These are phyloP conservation scores for Marchantia paleacea DNA, from an alignment of 225 moss, liverwort and hornwort genomes.

Conservation along the genomic window DNA sequence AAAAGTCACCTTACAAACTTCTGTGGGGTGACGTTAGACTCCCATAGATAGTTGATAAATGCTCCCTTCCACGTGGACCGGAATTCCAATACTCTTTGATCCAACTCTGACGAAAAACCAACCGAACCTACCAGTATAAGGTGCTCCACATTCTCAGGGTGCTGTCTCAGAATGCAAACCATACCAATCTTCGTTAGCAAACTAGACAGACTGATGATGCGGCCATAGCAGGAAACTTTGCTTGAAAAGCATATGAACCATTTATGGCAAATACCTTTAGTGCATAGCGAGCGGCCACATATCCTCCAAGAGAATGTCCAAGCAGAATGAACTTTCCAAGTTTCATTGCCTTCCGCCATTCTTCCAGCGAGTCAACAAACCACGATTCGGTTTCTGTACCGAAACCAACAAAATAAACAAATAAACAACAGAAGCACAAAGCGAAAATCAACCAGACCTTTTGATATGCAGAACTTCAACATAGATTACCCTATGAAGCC, in stretches of 20 bases:
- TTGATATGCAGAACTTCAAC: neutral
- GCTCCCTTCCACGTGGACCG: constrained; percentile 74
- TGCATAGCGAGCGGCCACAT: constrained; percentile 86
- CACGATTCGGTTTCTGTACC: constrained; percentile 89
- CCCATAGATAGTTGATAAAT: constrained; percentile 79
- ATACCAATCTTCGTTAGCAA: neutral
- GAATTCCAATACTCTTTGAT: constrained; percentile 54
- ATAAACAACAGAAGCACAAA: neutral
- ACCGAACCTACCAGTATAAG: constrained; percentile 81
- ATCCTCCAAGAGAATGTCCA: constrained; percentile 96
- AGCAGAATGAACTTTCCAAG: constrained; percentile 85
- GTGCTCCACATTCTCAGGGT: constrained; percentile 96
- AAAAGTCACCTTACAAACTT: constrained; percentile 60
- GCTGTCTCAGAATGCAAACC: constrained; percentile 40
- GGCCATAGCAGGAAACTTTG: neutral
- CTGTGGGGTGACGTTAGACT: constrained; percentile 81
- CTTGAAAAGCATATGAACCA: neutral
- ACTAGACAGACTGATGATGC: neutral
- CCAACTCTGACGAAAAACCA: constrained; percentile 60
- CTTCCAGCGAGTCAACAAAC: constrained; percentile 99
- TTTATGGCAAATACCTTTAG: constrained; percentile 53
- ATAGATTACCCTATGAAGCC: neutral
- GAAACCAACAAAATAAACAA: neutral
- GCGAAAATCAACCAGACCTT: neutral
- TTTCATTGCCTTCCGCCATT: constrained; percentile 92